phyloP scores from a whole-genome alignment of 164 flowering plant genomes.

The Stephania cephalantha region DNA sequence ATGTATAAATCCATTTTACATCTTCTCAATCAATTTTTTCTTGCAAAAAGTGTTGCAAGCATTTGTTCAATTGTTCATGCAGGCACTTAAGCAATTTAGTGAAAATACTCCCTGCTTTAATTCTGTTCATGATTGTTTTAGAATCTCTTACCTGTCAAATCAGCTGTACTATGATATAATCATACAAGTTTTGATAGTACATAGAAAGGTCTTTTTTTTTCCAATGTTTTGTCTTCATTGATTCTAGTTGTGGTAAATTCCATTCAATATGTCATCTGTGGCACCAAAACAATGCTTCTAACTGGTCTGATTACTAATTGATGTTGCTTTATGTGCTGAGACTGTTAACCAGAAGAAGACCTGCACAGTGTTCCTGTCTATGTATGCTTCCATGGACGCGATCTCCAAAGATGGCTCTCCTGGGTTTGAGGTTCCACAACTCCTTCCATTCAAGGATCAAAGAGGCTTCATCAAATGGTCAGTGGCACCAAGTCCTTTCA shows the following conservation, averaged over 20 bases:
- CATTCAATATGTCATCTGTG: too few species aligned
- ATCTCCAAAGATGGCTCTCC: conserved; percentile 10
- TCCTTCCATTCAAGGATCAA: conserved; percentile 37
- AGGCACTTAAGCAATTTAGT: not conserved
- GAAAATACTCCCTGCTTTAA: not conserved
- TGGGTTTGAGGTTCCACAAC: conserved; percentile 15
- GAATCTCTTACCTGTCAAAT: too few species aligned
- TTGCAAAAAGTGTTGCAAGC: not conserved
- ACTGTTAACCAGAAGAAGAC: not conserved
- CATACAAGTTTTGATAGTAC: too few species aligned
- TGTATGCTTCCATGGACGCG: conserved; percentile 20
- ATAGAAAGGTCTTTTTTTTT: too few species aligned
- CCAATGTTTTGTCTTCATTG: too few species aligned
- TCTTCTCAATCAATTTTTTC: not conserved
- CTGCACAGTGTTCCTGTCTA: not conserved
- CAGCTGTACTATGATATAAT: too few species aligned
- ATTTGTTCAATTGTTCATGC: conserved; percentile 2
- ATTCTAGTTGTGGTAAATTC: too few species aligned
- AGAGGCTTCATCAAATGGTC: conserved; percentile 26
- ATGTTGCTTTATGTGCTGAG: too few species aligned
- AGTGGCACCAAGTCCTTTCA: conserved; percentile 49
- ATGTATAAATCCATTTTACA: not conserved
- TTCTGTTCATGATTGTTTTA: not conserved
- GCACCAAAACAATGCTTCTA: too few species aligned
- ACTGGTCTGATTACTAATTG: too few species aligned